Evolutionary conservation across 805 yeast species (phyloP).

Genomic region (Suhomyces xylopsoci): DNA sequence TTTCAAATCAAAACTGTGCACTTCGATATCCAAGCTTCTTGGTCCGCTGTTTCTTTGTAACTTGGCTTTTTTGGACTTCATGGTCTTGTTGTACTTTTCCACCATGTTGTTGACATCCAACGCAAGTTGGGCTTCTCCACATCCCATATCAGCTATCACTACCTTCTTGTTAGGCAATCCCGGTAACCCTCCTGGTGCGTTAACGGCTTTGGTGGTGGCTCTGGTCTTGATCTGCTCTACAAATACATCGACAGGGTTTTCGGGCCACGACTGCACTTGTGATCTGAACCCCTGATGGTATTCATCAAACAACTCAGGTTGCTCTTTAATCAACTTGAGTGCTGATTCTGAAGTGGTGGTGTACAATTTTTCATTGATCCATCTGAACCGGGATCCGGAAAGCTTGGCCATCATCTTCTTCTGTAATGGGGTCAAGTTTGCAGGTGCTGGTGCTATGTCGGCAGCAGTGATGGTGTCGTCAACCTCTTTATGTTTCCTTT

Average conservation of each 20-base stretch:
- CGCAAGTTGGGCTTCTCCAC: slow-evolving; percentile 94
- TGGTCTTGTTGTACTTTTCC: slow-evolving; percentile 27
- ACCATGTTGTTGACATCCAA: slow-evolving; percentile 56
- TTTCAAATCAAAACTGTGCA: slow-evolving; percentile 89
- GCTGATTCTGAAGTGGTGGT: slow-evolving; percentile 82
- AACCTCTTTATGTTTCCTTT: slow-evolving; percentile 19
- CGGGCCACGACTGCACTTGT: slow-evolving; percentile 97
- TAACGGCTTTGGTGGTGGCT: slow-evolving; percentile 58
- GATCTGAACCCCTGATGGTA: slow-evolving; percentile 94
- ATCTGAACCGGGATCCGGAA: slow-evolving; percentile 92
- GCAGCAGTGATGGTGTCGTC: slow-evolving; percentile 6
- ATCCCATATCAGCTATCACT: slow-evolving; percentile 96
- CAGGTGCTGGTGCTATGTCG: slow-evolving; percentile 9
- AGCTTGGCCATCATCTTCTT: slow-evolving; percentile 93
- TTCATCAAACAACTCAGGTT: slow-evolving; percentile 88
- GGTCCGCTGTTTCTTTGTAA: slow-evolving; percentile 17
- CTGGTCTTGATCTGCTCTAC: slow-evolving; percentile 65
- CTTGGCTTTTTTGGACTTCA: slow-evolving; percentile 18
- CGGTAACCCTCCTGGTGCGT: slow-evolving; percentile 96
- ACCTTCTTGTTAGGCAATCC: slow-evolving; percentile 62
- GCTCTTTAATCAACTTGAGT: slow-evolving; percentile 63
- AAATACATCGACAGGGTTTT: slow-evolving; percentile 93
- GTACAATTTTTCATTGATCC: slow-evolving; percentile 97
- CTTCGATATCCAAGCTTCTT: slow-evolving; percentile 49
- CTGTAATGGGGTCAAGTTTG: slow-evolving; percentile 78